Conservation (phyloP, 2,329 filamentous ascomycete species). For the Escovopsis weberi region DNA sequence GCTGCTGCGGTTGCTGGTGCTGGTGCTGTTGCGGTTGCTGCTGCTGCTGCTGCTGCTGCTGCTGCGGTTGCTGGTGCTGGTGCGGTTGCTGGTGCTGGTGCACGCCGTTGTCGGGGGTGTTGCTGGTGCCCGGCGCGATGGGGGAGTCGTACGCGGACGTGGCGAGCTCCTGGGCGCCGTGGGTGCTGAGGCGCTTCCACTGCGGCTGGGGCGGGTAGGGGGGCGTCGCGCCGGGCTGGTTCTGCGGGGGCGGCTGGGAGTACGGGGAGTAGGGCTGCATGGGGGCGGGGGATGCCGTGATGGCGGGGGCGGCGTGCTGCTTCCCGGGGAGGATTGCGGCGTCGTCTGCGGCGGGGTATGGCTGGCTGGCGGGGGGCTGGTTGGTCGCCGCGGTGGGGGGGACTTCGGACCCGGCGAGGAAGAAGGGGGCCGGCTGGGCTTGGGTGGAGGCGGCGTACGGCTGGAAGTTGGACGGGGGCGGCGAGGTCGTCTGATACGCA, state of each 20-base stretch:
- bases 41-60: conserved; percentile 8
- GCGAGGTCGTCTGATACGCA: conserved; percentile 32
- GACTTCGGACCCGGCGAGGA: conserved; percentile 45
- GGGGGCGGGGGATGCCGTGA: conserved; percentile 37
- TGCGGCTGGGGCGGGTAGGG: conserved; percentile 30
- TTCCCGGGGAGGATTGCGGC: conserved; percentile 29
- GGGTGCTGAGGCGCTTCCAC: conserved; percentile 47
- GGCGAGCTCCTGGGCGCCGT: conserved; percentile 62
- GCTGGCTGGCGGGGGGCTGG: conserved; percentile 22
- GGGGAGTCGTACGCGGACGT: conserved; percentile 68
- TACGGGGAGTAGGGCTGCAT: conserved; percentile 28
- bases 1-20: conserved; percentile 15
- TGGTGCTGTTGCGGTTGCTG: too few relatives aligned
- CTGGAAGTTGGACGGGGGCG: conserved; percentile 40
- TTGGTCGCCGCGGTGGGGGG: conserved; percentile 22
- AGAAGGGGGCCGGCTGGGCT: conserved; percentile 37
- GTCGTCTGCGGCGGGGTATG: conserved; percentile 38
- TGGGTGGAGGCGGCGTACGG: conserved; percentile 30
- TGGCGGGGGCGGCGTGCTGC: conserved; percentile 34
- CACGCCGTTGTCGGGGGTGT: too few relatives aligned
- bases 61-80: conserved; percentile 12
- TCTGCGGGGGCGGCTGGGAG: conserved; percentile 18
- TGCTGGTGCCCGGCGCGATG: conserved; percentile 37
- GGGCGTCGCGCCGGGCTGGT: conserved; percentile 7
- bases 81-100: too few relatives aligned